Evolutionary conservation across 1,284 basidiomycete species (phyloP).

Genomic region (Cutaneotrichosporon sp.): DNA sequence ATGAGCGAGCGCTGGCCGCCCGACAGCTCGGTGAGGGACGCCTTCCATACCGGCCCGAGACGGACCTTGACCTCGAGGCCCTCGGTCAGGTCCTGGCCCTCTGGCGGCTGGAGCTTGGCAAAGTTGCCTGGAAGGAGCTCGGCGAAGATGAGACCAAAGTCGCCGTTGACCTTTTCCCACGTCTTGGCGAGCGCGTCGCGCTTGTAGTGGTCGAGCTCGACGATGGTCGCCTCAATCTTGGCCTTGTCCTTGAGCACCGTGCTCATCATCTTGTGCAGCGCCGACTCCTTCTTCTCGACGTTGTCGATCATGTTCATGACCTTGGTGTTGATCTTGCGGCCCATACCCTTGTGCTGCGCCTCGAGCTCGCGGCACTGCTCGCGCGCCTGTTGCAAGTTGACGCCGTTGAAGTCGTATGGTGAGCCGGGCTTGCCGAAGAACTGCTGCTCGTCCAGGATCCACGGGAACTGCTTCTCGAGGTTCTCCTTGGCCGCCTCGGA

Average conservation of each 20-base stretch:
- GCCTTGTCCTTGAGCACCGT: slow-evolving; percentile 91
- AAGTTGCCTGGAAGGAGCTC: slow-evolving; percentile 97
- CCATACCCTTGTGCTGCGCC: slow-evolving; percentile 78
- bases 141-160: slow-evolving; percentile 95
- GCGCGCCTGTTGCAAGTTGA: slow-evolving; percentile 67
- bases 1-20: slow-evolving; percentile 97
- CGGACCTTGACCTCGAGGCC: slow-evolving; percentile 98
- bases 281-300: slow-evolving; percentile 90
- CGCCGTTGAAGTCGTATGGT: slow-evolving; percentile 78
- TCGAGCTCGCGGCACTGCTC: slow-evolving; percentile 76
- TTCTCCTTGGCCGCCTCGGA: slow-evolving; percentile 60
- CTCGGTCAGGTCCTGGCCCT: slow-evolving; percentile 88
- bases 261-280: slow-evolving; percentile 82
- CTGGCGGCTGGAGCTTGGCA: slow-evolving; percentile 90
- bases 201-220: slow-evolving; percentile 91
- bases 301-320: slow-evolving; percentile 95
- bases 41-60: slow-evolving; percentile 95
- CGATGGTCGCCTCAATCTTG: slow-evolving; percentile 95
- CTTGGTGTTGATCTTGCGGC: slow-evolving; percentile 94
- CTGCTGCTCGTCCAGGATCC: slow-evolving; percentile 87
- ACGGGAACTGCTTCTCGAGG: slow-evolving; percentile 80
- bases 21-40: slow-evolving; percentile 92
- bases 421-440: slow-evolving; percentile 79
- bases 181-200: slow-evolving; percentile 89
- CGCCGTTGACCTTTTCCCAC: slow-evolving; percentile 92